Conservation (phyloP, 1,139 yeast genomes). For the Groenewaldozyma sp. region DNA sequence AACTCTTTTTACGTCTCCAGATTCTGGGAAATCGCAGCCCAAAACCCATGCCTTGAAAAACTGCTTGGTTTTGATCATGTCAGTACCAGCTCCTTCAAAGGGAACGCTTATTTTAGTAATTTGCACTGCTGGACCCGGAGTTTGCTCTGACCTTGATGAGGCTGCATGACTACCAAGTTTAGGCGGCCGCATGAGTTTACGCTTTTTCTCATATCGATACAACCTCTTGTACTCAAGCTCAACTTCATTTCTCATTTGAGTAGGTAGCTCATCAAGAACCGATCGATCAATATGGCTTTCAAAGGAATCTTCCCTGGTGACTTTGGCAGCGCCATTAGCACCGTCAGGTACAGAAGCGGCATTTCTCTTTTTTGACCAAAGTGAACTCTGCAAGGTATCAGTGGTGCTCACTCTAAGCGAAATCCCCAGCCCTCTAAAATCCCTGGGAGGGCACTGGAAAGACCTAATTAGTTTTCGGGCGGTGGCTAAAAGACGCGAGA, state of each 20-base stretch:
- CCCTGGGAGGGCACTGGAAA: constrained; percentile 1
- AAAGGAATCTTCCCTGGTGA: not conserved
- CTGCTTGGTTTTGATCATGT: not conserved
- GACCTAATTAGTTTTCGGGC: not conserved
- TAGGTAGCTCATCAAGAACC: constrained; percentile 1
- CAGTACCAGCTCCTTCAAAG: not conserved
- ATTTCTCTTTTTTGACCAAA: not conserved
- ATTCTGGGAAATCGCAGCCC: not conserved
- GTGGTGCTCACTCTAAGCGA: not conserved
- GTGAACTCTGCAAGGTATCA: not conserved
- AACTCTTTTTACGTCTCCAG: not conserved
- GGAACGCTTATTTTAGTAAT: too few species aligned
- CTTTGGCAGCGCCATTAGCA: not conserved
- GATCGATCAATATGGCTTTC: constrained; percentile 1
- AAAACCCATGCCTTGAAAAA: not conserved
- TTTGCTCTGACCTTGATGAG: too few species aligned
- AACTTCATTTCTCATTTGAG: not conserved
- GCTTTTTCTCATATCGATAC: not conserved
- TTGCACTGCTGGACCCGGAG: too few species aligned
- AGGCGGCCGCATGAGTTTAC: not conserved
- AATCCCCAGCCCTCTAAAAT: constrained; percentile 4
- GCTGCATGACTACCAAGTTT: too few species aligned
- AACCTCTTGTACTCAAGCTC: not conserved
- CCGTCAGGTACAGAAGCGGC: not conserved
- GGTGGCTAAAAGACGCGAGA: not conserved